Evolutionary conservation across 192 early-diverging fungal species (phyloP).

Genomic region (Pilaira anomala): DNA sequence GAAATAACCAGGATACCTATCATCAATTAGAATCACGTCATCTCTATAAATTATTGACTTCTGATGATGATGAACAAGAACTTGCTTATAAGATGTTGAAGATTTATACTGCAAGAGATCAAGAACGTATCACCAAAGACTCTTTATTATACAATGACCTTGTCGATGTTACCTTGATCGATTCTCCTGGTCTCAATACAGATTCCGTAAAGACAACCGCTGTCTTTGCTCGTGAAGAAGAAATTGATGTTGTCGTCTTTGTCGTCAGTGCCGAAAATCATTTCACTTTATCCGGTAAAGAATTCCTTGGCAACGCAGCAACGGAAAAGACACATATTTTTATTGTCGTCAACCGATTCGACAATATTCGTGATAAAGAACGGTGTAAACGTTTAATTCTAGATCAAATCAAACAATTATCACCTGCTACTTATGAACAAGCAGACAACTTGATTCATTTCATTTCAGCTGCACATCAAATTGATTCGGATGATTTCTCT

Average conservation of each 20-base stretch:
- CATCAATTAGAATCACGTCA: constrained; percentile 58
- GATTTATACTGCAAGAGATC: constrained; percentile 30
- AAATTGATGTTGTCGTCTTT: constrained; percentile 98
- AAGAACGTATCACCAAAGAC: not conserved
- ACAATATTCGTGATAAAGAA: constrained; percentile 88
- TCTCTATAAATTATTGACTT: constrained; percentile 77
- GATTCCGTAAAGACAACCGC: constrained; percentile 95
- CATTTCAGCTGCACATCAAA: constrained; percentile 63
- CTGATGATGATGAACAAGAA: constrained; percentile 76
- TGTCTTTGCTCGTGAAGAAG: constrained; percentile 93
- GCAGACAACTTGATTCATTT: constrained; percentile 91
- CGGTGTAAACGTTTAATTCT: constrained; percentile 89
- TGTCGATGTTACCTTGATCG: constrained; percentile 91
- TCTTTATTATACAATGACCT: constrained; percentile 32
- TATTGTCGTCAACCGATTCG: constrained; percentile 96
- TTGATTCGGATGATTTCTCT: constrained; percentile 54
- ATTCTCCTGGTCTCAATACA: constrained; percentile 96
- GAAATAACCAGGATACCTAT: constrained; percentile 64
- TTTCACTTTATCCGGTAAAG: constrained; percentile 94
- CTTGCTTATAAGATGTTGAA: constrained; percentile 82
- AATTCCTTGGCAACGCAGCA: constrained; percentile 90
- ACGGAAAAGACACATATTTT: constrained; percentile 98
- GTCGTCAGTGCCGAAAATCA: constrained; percentile 99
- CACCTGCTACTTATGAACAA: constrained; percentile 85
- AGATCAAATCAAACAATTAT: constrained; percentile 90